Base-by-base conservation (phyloP, 495 filamentous ascomycete genomes). In the Hypoxylon subgilvum region DNA sequence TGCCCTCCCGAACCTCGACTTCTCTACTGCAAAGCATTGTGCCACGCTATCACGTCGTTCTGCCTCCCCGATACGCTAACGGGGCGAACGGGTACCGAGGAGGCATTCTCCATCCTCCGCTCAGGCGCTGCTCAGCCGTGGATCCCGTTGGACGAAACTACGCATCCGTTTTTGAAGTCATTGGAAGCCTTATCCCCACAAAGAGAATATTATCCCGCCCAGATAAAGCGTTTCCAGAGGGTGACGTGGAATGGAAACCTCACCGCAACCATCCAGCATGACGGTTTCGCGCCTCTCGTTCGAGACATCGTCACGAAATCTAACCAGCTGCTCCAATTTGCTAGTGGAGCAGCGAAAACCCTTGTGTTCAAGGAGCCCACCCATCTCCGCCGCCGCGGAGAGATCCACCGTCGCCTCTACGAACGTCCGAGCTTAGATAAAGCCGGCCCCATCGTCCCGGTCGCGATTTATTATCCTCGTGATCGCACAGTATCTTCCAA, bases 31-130 rank as follows among this genome's bases (percentile, higher is more conserved):
- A 81, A 84, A 28, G 77, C 75, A 23, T 78, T 81, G 43, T 71
- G 85, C 18, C 83, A 88, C 48, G 85, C 84, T 0, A 35, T 80
- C 2, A 88, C 86, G 0, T 82, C 83, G 0, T 83, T 76, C 46
- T 63, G 73, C 12, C 14, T 87, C 0, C 79, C 83, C 0, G 86
- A 89, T 53, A 68, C 76, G 1, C 67, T 88, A 1, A 87, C 84
- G 0, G 67, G 71, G 0, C 69, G 72, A 8, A 87, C 84, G 13
- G 86, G 86, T 2, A 81, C 80, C 0, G 86, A 88, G 54, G 79
- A 86, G 57, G 71, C 75, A 0, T 54, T 89, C 0, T 53, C 66
- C 0, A 74, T 77, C 41, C 76, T 87, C 12, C 61, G 61, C n/a
- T 82, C 80, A 4, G 77, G 67, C 66, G 76, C 36, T 74, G 81